Evolutionary conservation across 2,329 filamentous ascomycete genomes (phyloP).

Genomic region (Penicillium sp.): DNA sequence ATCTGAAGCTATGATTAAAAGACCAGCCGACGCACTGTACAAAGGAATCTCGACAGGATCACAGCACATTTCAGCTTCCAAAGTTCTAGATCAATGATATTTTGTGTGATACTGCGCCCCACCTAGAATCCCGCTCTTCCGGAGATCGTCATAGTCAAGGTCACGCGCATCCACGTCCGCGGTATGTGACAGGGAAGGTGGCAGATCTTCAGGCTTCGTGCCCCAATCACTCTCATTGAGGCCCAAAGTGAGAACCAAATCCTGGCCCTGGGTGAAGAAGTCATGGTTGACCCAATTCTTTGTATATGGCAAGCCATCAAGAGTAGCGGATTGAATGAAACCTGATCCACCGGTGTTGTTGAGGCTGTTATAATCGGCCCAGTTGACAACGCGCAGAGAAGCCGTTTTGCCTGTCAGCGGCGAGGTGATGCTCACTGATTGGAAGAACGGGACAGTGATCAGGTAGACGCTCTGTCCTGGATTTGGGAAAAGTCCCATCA

Average conservation of each 20-base stretch:
- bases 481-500: constrained; percentile 70
- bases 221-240: constrained; percentile 66
- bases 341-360: constrained; percentile 58
- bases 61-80: not conserved
- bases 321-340: constrained; percentile 66
- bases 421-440: constrained; percentile 58
- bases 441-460: constrained; percentile 67
- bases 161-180: not conserved
- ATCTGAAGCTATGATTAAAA: not conserved
- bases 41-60: not conserved
- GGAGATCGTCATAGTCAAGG: not conserved
- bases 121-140: not conserved
- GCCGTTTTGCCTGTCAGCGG: constrained; percentile 61
- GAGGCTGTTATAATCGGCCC: constrained; percentile 31
- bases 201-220: constrained; percentile 58
- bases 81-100: not conserved
- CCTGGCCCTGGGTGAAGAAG: constrained; percentile 66
- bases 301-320: constrained; percentile 61
- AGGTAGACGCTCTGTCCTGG: constrained; percentile 68
- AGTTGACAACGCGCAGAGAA: constrained; percentile 58
- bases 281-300: constrained; percentile 67
- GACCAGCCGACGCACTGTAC: not conserved
- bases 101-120: not conserved
- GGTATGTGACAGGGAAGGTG: constrained; percentile 52
- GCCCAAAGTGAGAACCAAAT: constrained; percentile 64